Conservation (phyloP, 1,284 basidiomycete genomes). For the Cystobasidiaceae sp. region DNA sequence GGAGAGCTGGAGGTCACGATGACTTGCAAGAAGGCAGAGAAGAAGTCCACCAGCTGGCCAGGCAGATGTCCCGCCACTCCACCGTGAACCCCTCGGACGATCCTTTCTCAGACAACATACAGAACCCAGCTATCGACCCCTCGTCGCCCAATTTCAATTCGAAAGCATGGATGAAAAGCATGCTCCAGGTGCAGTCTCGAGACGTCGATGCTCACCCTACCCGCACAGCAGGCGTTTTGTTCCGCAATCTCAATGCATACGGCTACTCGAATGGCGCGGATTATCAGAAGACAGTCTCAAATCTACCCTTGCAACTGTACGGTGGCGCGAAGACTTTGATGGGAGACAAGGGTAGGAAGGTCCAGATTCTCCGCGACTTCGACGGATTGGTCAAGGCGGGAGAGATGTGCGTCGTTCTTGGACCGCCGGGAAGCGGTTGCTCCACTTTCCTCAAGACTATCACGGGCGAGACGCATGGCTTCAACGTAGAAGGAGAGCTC, state of each 20-base stretch:
- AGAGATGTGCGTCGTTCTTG: constrained; percentile 56
- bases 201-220: constrained; percentile 44
- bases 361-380: constrained; percentile 53
- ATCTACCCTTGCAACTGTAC: constrained; percentile 47
- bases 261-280: constrained; percentile 52
- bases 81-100: constrained; percentile 13
- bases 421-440: constrained; percentile 66
- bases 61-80: constrained; percentile 2
- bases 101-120: constrained; percentile 41
- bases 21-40: not conserved
- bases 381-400: constrained; percentile 56
- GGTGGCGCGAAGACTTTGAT: constrained; percentile 46
- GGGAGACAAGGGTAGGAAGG: constrained; percentile 47
- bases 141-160: constrained; percentile 49
- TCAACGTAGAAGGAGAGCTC: constrained; percentile 52
- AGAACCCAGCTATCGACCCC: constrained; percentile 49
- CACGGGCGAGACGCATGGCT: constrained; percentile 54
- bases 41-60: not conserved
- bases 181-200: constrained; percentile 43
- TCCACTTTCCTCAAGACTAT: constrained; percentile 55
- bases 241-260: constrained; percentile 50
- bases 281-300: constrained; percentile 50
- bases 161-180: constrained; percentile 48
- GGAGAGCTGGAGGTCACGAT: not conserved
- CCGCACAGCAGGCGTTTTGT: constrained; percentile 51